A percentile compares a stretch with the other conserved stretches of the same genome.
These are phyloP conservation scores for Alternaria brassicae DNA, from an alignment of 2,329 filamentous ascomycete genomes.

Conservation along the genomic window DNA sequence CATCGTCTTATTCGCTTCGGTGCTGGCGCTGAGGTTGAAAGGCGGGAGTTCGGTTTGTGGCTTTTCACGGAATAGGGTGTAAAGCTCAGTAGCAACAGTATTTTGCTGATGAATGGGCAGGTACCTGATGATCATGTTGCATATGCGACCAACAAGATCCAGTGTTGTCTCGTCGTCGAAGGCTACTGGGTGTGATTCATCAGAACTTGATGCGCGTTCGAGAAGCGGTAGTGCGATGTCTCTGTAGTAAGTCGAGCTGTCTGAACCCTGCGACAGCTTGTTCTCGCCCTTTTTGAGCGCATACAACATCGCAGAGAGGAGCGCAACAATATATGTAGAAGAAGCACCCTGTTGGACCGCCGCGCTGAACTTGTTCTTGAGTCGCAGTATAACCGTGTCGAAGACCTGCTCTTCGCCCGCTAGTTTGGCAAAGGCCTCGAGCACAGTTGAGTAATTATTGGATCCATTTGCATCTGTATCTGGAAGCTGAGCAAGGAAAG, in stretches of 20 bases:
- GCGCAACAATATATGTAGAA: constrained; percentile 63
- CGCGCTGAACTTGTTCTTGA: constrained; percentile 68
- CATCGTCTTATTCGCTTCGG: constrained; percentile 55
- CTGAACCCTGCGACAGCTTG: constrained; percentile 56
- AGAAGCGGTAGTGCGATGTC: constrained; percentile 56
- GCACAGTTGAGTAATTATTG: constrained; percentile 59
- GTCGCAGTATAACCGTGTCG: constrained; percentile 66
- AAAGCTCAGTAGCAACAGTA: constrained; percentile 61
- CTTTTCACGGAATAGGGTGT: constrained; percentile 58
- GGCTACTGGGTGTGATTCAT: constrained; percentile 38
- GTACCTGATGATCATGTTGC: constrained; percentile 65
- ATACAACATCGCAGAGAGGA: constrained; percentile 68
- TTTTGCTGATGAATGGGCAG: constrained; percentile 60
- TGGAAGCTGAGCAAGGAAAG: constrained; percentile 69
- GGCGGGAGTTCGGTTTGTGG: constrained; percentile 40
- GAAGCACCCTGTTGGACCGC: constrained; percentile 62
- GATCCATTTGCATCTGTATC: constrained; percentile 60
- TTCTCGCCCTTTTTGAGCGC: constrained; percentile 63
- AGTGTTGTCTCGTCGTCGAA: constrained; percentile 60
- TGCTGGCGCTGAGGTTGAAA: constrained; percentile 37
- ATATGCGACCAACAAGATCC: constrained; percentile 67
- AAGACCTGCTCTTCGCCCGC: constrained; percentile 68
- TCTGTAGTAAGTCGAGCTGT: constrained; percentile 54
- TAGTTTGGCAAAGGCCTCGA: constrained; percentile 71
- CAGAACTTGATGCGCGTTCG: constrained; percentile 44